A percentile compares a stretch with the other conserved stretches of the same genome.
Conservation (phyloP, 495 filamentous ascomycete genomes). For the Bryoglossum gracile region DNA sequence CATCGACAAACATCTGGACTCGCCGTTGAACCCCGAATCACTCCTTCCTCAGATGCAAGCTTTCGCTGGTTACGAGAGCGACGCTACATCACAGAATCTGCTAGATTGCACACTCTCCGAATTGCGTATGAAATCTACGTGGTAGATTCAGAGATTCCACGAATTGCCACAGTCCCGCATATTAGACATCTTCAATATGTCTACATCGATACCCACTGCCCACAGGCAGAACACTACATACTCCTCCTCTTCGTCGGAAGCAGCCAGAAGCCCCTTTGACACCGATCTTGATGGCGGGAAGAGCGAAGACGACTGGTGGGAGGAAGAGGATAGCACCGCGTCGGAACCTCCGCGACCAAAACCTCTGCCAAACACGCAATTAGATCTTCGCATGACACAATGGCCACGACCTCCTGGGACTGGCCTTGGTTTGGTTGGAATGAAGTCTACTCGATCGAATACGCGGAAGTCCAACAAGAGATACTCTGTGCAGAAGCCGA, state of each 20-base stretch:
- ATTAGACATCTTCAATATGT: slow-evolving; percentile 7
- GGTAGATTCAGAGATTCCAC: background rate
- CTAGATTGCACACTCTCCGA: background rate
- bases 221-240: slow-evolving; percentile 1
- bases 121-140: background rate
- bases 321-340: slow-evolving; percentile 18
- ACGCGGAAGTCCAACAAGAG: slow-evolving; percentile 15
- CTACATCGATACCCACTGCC: background rate
- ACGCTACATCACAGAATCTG: no score
- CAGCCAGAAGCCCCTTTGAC: background rate
- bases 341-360: background rate
- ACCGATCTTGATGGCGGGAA: slow-evolving; percentile 18
- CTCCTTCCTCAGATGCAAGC: no score
- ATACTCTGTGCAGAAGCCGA: slow-evolving; percentile 31
- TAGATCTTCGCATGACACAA: slow-evolving; percentile 6
- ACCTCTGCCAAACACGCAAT: background rate
- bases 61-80: no score
- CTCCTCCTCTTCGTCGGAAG: background rate
- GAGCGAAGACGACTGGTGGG: slow-evolving; percentile 25
- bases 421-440: slow-evolving; percentile 5
- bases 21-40: no score
- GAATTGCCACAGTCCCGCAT: background rate
- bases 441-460: slow-evolving; percentile 4
- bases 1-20: no score
- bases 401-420: slow-evolving; percentile 8